These are phyloP conservation scores for Fusarium sp. DNA, from an alignment of 2,329 filamentous ascomycete species.

Conservation along the genomic window DNA sequence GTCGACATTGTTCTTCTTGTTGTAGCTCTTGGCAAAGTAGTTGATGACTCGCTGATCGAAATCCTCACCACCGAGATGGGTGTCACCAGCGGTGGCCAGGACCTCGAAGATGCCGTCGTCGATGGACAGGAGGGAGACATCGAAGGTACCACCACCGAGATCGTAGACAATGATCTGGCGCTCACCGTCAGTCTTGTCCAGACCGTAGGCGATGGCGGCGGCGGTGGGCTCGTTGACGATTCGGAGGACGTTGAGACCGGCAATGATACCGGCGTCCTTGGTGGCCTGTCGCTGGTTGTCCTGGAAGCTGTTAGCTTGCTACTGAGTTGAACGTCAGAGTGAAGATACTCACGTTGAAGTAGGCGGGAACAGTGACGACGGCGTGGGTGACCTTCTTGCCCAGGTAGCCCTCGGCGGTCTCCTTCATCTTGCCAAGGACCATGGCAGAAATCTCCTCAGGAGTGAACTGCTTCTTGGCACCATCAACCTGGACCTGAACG, in stretches of 20 bases:
- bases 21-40: conserved; percentile 96
- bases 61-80: conserved; percentile 97
- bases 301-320: conserved; percentile 43
- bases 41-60: conserved; percentile 98
- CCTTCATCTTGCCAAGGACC: conserved; percentile 86
- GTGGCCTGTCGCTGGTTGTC: conserved; percentile 97
- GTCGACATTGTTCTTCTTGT: conserved; percentile 96
- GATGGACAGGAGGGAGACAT: conserved; percentile 91
- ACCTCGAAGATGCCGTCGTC: conserved; percentile 95
- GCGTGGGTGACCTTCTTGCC: conserved; percentile 85
- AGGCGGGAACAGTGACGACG: conserved; percentile 93
- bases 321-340: no score
- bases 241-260: conserved; percentile 92
- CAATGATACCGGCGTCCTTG: conserved; percentile 92
- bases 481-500: conserved; percentile 75
- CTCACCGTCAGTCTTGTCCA: conserved; percentile 84
- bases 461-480: conserved; percentile 74
- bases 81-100: conserved; percentile 93
- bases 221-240: conserved; percentile 97
- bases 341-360: conserved; percentile 74
- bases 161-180: conserved; percentile 93
- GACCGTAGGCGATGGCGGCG: conserved; percentile 91
- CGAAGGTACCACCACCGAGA: conserved; percentile 92
- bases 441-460: conserved; percentile 83
- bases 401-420: conserved; percentile 78